Percentiles rank a stretch among this genome's conserved stretches.
Evolutionary conservation across 495 filamentous ascomycete genomes (phyloP).

Genomic region (Tuber borchii): DNA sequence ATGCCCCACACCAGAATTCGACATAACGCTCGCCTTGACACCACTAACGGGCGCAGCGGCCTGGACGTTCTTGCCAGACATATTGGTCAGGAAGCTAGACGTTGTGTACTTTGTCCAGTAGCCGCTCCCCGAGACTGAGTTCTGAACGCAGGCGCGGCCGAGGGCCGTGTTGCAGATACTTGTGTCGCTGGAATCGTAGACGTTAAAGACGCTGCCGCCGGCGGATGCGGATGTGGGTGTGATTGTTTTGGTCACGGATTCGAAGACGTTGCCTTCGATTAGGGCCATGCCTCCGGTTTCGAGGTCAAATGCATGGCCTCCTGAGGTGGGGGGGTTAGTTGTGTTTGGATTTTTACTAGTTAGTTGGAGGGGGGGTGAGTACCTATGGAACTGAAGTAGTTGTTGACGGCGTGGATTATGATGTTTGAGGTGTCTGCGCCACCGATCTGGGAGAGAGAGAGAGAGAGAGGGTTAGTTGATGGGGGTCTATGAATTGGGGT

Average conservation of each 20-base stretch:
- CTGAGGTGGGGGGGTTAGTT: conserved; percentile 8
- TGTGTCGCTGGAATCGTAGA: conserved; percentile 41
- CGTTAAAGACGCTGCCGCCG: conserved; percentile 33
- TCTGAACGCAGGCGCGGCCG: conserved; percentile 46
- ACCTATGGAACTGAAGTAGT: conserved; percentile 52
- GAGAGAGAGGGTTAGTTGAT: not conserved
- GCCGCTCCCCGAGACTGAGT: conserved; percentile 46
- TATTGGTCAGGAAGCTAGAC: conserved; percentile 48
- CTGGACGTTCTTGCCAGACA: conserved; percentile 50
- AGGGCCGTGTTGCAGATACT: conserved; percentile 43
- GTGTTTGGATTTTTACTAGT: not conserved
- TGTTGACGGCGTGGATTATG: conserved; percentile 53
- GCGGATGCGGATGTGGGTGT: conserved; percentile 27
- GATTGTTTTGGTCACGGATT: conserved; percentile 46
- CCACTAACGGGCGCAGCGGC: conserved; percentile 43
- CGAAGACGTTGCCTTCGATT: conserved; percentile 57
- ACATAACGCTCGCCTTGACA: conserved; percentile 43
- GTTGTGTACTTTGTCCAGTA: conserved; percentile 36
- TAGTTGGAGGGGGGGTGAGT: not conserved
- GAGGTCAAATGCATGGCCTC: conserved; percentile 55
- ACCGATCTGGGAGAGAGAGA: conserved; percentile 8
- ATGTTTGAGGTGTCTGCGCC: conserved; percentile 39
- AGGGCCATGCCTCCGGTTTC: conserved; percentile 49
- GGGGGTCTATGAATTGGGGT: not conserved
- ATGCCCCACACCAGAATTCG: conserved; percentile 27